A percentile compares a stretch with the other conserved stretches of the same genome.
Conservation (phyloP, 352 stramenopile genomes). For the Globisporangium barbulae region DNA sequence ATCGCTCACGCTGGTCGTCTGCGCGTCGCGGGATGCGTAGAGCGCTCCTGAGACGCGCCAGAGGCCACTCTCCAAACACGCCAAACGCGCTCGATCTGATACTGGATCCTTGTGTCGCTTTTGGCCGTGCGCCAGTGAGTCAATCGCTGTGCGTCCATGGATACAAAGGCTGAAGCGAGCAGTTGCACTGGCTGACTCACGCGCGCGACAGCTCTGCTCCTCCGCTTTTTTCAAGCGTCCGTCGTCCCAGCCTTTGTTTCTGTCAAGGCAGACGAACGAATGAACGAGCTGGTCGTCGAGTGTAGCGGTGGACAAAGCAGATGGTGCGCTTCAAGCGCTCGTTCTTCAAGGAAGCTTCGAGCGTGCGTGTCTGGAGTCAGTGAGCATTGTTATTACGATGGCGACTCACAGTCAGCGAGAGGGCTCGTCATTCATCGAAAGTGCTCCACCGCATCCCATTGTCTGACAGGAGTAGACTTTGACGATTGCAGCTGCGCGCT, state of each 20-base stretch:
- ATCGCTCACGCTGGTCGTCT: not conserved
- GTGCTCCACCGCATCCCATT: not conserved
- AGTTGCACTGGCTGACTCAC: conserved; percentile 1
- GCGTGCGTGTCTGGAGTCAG: not conserved
- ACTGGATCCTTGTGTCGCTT: not conserved
- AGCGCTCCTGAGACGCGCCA: conserved; percentile 4
- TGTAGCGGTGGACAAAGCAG: not conserved
- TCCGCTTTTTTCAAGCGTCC: not conserved
- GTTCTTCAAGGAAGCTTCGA: conserved; percentile 3
- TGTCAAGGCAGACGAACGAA: not conserved
- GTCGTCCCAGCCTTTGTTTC: not conserved
- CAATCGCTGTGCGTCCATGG: not conserved
- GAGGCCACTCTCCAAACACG: not conserved
- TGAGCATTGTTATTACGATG: not conserved
- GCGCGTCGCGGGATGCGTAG: not conserved
- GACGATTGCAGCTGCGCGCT: too few species aligned
- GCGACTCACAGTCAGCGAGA: not conserved
- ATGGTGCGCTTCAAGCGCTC: not conserved
- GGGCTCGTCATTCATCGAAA: conserved; percentile 2
- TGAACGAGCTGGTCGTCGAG: not conserved
- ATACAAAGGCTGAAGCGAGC: not conserved
- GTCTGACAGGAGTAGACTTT: conserved; percentile 1
- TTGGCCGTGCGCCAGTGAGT: not conserved
- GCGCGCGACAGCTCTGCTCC: not conserved
- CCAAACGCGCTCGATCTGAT: conserved; percentile 1